These are phyloP conservation scores for Sphagnum contortum DNA, from an alignment of 225 moss, liverwort and hornwort genomes.

Conservation along the genomic window DNA sequence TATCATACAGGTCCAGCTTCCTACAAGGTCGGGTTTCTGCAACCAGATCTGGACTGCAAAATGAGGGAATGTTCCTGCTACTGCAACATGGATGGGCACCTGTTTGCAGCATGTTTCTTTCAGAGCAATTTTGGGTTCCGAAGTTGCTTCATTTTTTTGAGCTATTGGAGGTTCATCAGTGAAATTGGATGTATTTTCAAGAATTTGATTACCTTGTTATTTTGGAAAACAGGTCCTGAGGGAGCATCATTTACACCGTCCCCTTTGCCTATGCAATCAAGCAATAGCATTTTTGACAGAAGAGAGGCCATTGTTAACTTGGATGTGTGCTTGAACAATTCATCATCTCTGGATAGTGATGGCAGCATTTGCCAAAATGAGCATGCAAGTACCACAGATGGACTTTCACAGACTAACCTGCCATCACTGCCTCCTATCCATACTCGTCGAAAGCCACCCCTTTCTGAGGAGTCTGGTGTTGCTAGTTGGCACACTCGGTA, in stretches of 20 bases:
- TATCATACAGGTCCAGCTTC: too few relatives aligned
- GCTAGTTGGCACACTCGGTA: conserved; percentile 53
- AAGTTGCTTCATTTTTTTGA: too few relatives aligned
- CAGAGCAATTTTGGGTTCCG: too few relatives aligned
- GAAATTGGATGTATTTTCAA: too few relatives aligned
- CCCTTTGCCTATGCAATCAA: conserved; percentile 30
- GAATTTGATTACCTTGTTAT: too few relatives aligned
- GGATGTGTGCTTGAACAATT: conserved; percentile 24
- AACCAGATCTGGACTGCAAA: too few relatives aligned
- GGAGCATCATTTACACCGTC: background rate
- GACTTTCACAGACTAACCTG: background rate
- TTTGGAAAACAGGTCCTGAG: too few relatives aligned
- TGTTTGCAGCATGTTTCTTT: too few relatives aligned
- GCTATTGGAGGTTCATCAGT: too few relatives aligned
- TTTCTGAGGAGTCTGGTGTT: conserved; percentile 38
- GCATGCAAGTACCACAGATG: conserved; percentile 25
- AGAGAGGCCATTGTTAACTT: conserved; percentile 16
- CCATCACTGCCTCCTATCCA: conserved; percentile 23
- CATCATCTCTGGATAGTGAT: conserved; percentile 26
- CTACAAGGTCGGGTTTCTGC: too few relatives aligned
- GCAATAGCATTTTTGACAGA: conserved; percentile 20
- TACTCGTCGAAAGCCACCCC: conserved; percentile 22
- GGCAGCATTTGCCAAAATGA: conserved; percentile 16
- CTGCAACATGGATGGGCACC: too few relatives aligned
- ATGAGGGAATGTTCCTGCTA: too few relatives aligned